Conservation (phyloP, 139 green algal species). For the Chlorella ohadii region DNA sequence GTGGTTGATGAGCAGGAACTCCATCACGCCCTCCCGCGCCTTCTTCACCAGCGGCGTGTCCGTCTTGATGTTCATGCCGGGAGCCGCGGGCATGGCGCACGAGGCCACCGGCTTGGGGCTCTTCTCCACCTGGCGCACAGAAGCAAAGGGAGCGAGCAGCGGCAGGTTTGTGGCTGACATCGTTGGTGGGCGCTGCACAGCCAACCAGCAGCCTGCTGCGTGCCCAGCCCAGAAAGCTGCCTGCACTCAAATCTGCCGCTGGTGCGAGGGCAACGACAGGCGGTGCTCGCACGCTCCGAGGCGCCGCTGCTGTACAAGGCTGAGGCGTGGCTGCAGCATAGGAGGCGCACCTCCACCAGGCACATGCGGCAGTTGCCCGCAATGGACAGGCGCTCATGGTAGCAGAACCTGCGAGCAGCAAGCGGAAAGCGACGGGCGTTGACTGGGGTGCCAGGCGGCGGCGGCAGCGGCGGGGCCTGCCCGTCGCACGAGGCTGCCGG, state of each 20-base stretch:
- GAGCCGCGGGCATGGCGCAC: constrained; percentile 96
- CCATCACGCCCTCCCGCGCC: constrained; percentile 98
- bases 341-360: constrained; percentile 90
- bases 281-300: no score
- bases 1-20: constrained; percentile 99
- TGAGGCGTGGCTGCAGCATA: background rate
- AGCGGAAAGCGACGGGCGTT: no score
- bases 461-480: no score
- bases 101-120: constrained; percentile 96
- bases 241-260: background rate
- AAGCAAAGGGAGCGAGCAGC: background rate
- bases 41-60: constrained; percentile 97
- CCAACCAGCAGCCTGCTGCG: background rate
- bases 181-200: no score
- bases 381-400: constrained; percentile 97
- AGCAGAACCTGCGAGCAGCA: constrained; percentile 96
- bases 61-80: constrained; percentile 98
- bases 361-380: constrained; percentile 99
- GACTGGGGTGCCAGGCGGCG: no score
- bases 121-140: constrained; percentile 88
- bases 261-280: background rate
- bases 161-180: background rate
- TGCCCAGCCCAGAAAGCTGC: background rate
- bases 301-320: no score
- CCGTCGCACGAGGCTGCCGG: no score